Percentiles rank a stretch among this genome's conserved stretches.
Conservation (phyloP, 768 basidiomycete genomes). For the Tremella yokohamensis region DNA sequence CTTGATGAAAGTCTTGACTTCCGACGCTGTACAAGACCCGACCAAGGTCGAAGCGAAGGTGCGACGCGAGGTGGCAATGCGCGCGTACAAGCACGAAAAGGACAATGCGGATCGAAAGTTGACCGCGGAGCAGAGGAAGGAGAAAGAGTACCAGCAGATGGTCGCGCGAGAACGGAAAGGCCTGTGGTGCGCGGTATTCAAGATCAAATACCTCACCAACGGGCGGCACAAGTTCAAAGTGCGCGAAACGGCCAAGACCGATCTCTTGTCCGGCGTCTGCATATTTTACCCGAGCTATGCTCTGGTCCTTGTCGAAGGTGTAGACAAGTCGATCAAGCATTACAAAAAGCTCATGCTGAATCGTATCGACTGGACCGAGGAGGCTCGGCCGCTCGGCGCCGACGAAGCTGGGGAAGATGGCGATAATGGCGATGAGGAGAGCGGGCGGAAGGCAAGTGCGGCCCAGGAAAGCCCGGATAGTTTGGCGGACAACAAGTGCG, state of each 20-base stretch:
- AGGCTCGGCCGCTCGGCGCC: conserved; percentile 70
- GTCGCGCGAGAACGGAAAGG: conserved; percentile 81
- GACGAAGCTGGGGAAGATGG: conserved; percentile 56
- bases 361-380: conserved; percentile 91
- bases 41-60: conserved; percentile 96
- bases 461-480: conserved; percentile 53
- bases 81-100: conserved; percentile 85
- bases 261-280: conserved; percentile 79
- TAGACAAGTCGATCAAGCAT: conserved; percentile 72
- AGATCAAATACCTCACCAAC: conserved; percentile 86
- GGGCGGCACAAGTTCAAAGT: conserved; percentile 94
- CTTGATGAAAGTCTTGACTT: conserved; percentile 94
- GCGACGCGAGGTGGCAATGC: conserved; percentile 82
- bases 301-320: conserved; percentile 91
- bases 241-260: conserved; percentile 90
- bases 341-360: conserved; percentile 82
- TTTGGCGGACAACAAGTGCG: conserved; percentile 84
- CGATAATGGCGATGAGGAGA: conserved; percentile 60
- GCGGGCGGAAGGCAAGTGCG: conserved; percentile 46
- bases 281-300: conserved; percentile 86
- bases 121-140: conserved; percentile 79
- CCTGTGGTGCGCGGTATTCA: conserved; percentile 80
- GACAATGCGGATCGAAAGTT: conserved; percentile 89
- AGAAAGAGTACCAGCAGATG: conserved; percentile 83
- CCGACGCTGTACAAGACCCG: conserved; percentile 94